Evolutionary conservation across 2,329 filamentous ascomycete species (phyloP).

Genomic region (Alternaria infectoria): DNA sequence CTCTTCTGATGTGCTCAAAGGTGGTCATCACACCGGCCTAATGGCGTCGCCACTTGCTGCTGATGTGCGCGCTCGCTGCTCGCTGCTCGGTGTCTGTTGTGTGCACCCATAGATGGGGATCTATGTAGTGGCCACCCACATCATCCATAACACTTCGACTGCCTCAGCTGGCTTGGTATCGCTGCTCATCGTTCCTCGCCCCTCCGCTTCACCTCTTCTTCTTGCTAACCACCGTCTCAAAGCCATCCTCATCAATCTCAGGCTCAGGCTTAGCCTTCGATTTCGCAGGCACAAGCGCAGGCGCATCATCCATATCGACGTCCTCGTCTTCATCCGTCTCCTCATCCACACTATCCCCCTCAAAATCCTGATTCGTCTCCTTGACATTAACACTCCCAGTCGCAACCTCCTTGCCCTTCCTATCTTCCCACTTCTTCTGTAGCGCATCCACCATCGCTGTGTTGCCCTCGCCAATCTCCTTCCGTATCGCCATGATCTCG

Average conservation of each 20-base stretch:
- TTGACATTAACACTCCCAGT: constrained; percentile 54
- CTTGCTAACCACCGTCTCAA: constrained; percentile 52
- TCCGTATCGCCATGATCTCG: constrained; percentile 72
- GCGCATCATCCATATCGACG: constrained; percentile 47
- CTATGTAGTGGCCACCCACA: background rate
- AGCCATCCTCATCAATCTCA: constrained; percentile 52
- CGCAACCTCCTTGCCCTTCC: constrained; percentile 64
- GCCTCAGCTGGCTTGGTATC: background rate
- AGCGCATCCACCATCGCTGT: constrained; percentile 70
- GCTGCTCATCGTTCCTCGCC: background rate
- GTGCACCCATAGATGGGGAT: background rate
- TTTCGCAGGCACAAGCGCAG: constrained; percentile 42
- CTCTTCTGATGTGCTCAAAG: background rate
- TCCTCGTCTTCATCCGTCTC: constrained; percentile 58
- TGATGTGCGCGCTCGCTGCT: background rate
- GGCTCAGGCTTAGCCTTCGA: constrained; percentile 43
- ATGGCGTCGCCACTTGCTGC: background rate
- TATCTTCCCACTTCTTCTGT: constrained; percentile 67
- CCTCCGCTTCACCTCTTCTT: constrained; percentile 39
- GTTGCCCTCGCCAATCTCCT: constrained; percentile 68
- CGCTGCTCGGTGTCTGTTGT: background rate
- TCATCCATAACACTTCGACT: background rate
- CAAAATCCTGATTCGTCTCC: constrained; percentile 62
- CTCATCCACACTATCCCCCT: constrained; percentile 54
- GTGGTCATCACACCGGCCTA: background rate